Percentiles rank a stretch among this genome's conserved stretches.
Evolutionary conservation across 73 alveolate species (phyloP).

Genomic region (Paramecium primaurelia): DNA sequence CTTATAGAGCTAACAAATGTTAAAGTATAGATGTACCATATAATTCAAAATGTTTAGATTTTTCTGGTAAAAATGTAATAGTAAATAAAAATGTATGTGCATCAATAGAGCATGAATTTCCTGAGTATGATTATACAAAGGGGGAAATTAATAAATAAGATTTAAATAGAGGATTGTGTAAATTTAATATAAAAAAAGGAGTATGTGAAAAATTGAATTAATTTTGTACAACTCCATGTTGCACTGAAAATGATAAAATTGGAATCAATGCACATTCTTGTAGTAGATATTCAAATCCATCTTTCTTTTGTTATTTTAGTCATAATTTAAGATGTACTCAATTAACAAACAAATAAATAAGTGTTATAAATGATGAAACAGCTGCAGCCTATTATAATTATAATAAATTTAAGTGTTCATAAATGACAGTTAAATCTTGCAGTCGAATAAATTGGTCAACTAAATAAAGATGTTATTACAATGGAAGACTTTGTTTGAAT

Average conservation of each 20-base stretch:
- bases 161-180: background rate
- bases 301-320: background rate
- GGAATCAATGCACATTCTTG: background rate
- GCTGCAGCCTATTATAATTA: background rate
- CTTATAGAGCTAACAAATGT: background rate
- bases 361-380: background rate
- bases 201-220: background rate
- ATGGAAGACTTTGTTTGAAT: background rate
- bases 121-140: background rate
- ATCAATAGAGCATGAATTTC: background rate
- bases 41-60: background rate
- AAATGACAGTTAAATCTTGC: background rate
- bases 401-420: background rate
- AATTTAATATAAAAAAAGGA: background rate
- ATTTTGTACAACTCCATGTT: background rate
- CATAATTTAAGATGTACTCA: background rate
- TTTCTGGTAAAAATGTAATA: background rate
- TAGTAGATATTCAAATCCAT: background rate
- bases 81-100: slow-evolving; percentile 2
- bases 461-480: background rate
- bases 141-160: background rate
- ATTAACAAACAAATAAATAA: background rate
- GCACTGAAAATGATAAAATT: background rate
- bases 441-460: background rate
- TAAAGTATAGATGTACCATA: background rate